phyloP scores from a whole-genome alignment of 2,329 filamentous ascomycete genomes.

The Botrytis sinoallii region DNA sequence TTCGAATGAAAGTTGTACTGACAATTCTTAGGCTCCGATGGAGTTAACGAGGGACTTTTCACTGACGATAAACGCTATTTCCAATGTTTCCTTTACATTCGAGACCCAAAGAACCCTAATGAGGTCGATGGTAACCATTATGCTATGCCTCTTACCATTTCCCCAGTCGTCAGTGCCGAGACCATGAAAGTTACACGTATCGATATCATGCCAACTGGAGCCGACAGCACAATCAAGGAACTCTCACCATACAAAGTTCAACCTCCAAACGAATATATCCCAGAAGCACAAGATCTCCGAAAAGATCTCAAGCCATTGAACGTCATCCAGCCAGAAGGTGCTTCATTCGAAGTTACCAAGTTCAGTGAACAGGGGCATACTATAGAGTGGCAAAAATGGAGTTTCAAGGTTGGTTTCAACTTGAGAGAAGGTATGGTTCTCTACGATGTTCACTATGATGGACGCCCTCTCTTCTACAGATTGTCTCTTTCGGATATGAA shows the following conservation, averaged over 20 bases:
- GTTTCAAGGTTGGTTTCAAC: conserved; percentile 60
- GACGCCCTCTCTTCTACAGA: conserved; percentile 64
- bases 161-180: conserved; percentile 61
- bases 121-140: conserved; percentile 68
- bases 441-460: conserved; percentile 62
- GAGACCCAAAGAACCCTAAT: conserved; percentile 56
- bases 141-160: conserved; percentile 61
- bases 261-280: conserved; percentile 60
- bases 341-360: conserved; percentile 55
- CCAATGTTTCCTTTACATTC: conserved; percentile 66
- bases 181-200: conserved; percentile 65
- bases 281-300: conserved; percentile 57
- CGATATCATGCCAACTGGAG: conserved; percentile 65
- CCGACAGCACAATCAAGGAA: conserved; percentile 55
- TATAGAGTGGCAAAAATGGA: conserved; percentile 66
- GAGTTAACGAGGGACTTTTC: conserved; percentile 46
- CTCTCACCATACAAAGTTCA: conserved; percentile 55
- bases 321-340: conserved; percentile 62
- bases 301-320: conserved; percentile 63
- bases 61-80: conserved; percentile 48
- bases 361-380: conserved; percentile 51
- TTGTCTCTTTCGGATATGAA: conserved; percentile 63
- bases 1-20: conserved; percentile 4
- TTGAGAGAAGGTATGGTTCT: conserved; percentile 64
- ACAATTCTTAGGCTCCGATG: conserved; percentile 46